Conservation (phyloP, 345 rosid species). For the Physaria fendleri region DNA sequence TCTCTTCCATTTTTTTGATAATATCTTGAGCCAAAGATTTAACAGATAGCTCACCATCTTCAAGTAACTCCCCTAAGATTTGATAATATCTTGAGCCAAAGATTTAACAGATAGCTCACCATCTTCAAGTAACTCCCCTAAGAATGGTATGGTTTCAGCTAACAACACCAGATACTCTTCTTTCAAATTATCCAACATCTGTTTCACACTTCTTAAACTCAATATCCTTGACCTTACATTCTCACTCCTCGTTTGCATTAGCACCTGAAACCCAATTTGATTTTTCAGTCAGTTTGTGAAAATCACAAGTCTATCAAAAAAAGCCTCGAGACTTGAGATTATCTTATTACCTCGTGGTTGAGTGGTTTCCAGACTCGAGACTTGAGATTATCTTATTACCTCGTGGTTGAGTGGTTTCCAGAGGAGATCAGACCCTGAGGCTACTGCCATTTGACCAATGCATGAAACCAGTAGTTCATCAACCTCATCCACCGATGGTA, state of each 20-base stretch:
- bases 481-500: constrained; percentile 66
- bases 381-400: constrained; percentile 35
- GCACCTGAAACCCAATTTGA: constrained; percentile 47
- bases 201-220: constrained; percentile 67
- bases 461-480: constrained; percentile 66
- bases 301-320: background rate
- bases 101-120: constrained; percentile 71
- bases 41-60: constrained; percentile 75
- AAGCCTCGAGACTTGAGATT: background rate
- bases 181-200: constrained; percentile 67
- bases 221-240: constrained; percentile 62
- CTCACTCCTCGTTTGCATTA: constrained; percentile 90
- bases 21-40: constrained; percentile 79
- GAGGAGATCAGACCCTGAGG: constrained; percentile 80
- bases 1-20: constrained; percentile 71
- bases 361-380: constrained; percentile 74
- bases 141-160: constrained; percentile 84
- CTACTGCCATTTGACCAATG: constrained; percentile 91
- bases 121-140: constrained; percentile 84
- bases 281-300: background rate
- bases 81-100: constrained; percentile 73
- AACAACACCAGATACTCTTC: constrained; percentile 80
- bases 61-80: constrained; percentile 80
- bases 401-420: constrained; percentile 94
- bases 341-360: constrained; percentile 72